Evolutionary conservation across 2,329 filamentous ascomycete genomes (phyloP).

Genomic region (Dactylellina leptospora): DNA sequence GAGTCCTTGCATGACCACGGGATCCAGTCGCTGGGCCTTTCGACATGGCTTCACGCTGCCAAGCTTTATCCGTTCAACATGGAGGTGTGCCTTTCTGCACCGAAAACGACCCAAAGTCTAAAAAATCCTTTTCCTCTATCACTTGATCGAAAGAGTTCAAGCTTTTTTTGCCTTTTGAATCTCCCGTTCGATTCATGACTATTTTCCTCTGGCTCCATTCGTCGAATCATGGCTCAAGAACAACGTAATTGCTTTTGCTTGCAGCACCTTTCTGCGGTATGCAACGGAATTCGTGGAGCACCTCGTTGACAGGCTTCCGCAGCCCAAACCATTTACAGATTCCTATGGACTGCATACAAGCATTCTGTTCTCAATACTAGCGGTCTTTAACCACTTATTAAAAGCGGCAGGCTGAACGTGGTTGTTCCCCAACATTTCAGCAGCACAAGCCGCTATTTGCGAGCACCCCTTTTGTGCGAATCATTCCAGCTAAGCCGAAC

Average conservation of each 20-base stretch:
- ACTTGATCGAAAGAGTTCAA: constrained; percentile 50
- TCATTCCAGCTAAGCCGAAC: constrained; percentile 51
- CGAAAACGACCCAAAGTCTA: constrained; percentile 46
- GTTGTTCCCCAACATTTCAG: constrained; percentile 47
- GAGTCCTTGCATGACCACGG: constrained; percentile 50
- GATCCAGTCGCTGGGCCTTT: constrained; percentile 34
- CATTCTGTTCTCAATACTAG: constrained; percentile 8
- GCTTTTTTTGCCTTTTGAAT: constrained; percentile 38
- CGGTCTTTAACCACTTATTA: constrained; percentile 48
- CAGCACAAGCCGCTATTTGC: constrained; percentile 34
- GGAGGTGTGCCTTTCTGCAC: constrained; percentile 22
- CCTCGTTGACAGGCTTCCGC: constrained; percentile 46
- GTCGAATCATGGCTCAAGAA: constrained; percentile 42
- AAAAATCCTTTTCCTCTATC: constrained; percentile 44
- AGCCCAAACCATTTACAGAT: constrained; percentile 41
- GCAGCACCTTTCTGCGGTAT: constrained; percentile 30
- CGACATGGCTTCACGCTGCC: constrained; percentile 38
- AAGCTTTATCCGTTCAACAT: constrained; percentile 27
- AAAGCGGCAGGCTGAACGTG: constrained; percentile 48
- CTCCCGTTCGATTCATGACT: constrained; percentile 9
- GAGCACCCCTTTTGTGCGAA: constrained; percentile 48
- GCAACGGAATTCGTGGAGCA: constrained; percentile 36
- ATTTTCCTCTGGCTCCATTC: constrained; percentile 30
- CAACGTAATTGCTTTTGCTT: constrained; percentile 46
- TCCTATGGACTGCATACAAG: constrained; percentile 29